phyloP scores from a whole-genome alignment of 108 stramenopile species.

The Halocafeteria seosinensis region DNA sequence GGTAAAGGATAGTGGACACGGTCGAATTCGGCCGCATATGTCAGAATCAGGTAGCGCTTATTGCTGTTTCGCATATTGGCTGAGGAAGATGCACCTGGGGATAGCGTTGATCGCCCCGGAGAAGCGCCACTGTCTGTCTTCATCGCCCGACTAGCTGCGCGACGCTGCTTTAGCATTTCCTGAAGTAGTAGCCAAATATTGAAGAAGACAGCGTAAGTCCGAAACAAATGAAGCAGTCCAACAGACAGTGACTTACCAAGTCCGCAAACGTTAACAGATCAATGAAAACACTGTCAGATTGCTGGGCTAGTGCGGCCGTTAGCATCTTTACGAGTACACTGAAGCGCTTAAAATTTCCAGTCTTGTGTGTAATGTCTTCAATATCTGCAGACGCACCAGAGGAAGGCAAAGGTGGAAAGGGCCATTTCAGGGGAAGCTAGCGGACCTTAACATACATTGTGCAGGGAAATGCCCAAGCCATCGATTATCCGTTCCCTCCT shows the following conservation, averaged over 20 bases:
- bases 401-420: not conserved
- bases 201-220: too few relatives aligned
- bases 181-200: too few relatives aligned
- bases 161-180: constrained; percentile 9
- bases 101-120: not conserved
- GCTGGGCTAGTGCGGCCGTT: constrained; percentile 11
- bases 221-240: not conserved
- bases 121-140: not conserved
- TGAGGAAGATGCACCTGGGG: not conserved
- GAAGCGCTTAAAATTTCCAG: constrained; percentile 42
- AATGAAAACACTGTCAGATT: constrained; percentile 19
- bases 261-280: constrained; percentile 35
- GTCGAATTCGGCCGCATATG: constrained; percentile 38
- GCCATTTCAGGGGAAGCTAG: not conserved
- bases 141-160: too few relatives aligned
- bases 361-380: constrained; percentile 35
- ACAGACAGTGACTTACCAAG: too few relatives aligned
- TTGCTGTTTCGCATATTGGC: not conserved
- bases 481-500: not conserved
- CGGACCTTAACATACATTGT: constrained; percentile 1
- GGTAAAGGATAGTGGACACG: constrained; percentile 45
- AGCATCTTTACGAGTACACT: constrained; percentile 42
- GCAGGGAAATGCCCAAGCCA: not conserved
- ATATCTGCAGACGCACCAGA: constrained; percentile 2
- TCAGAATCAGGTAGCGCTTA: constrained; percentile 33